Base-by-base conservation (phyloP, 2,329 filamentous ascomycete species). In the Pseudogymnoascus sp. region DNA sequence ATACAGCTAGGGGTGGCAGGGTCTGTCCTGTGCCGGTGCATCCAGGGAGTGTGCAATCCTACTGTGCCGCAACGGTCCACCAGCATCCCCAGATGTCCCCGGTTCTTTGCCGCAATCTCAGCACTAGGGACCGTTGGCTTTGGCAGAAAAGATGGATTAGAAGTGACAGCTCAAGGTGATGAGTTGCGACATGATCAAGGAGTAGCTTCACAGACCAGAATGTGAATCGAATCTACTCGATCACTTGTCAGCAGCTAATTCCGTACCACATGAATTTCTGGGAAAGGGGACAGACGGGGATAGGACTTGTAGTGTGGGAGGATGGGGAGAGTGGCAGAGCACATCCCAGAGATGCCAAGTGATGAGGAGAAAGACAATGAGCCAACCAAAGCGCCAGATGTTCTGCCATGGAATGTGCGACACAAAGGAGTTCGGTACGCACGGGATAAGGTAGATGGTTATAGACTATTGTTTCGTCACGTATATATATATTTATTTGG, bases 141-240 rank as follows among this genome's bases (percentile, higher is more conserved):
- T 54, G 47, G 47, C 29, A 54, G n/a, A 33, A 54, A 54, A n/a
- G 47, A 33, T 54, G 47, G 47, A 29, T 54, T 29, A 54, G 29
- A 54, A 54, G 9, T 54, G 47, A 54, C 47, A 17, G 29, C 15
- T 54, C 47, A 21, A 21, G 21, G 21, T 21, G 21, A 21, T 21
- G 21, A 21, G 21, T 21, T 21, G 21, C 21, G 9, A 26, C 47
- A 50, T 26, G 26, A 50, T 50, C 9, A 13, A 31, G 44, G 13
- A 21, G 21, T 21, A 21, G 21, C 21, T 13, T 47, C 24, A 26
- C 26, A 11, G 5, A 5, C n/a, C 15, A 21, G 29, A 8, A 54
- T 33, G 29, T 21, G 9, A 33, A 54, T 54, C 9, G 29, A 17
- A 15, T 15, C n/a, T 21, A 8, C 15, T 35, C 29, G 21, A 26